These are phyloP conservation scores for Xylaria sp. DNA, from an alignment of 2,329 filamentous ascomycete genomes.

Conservation along the genomic window DNA sequence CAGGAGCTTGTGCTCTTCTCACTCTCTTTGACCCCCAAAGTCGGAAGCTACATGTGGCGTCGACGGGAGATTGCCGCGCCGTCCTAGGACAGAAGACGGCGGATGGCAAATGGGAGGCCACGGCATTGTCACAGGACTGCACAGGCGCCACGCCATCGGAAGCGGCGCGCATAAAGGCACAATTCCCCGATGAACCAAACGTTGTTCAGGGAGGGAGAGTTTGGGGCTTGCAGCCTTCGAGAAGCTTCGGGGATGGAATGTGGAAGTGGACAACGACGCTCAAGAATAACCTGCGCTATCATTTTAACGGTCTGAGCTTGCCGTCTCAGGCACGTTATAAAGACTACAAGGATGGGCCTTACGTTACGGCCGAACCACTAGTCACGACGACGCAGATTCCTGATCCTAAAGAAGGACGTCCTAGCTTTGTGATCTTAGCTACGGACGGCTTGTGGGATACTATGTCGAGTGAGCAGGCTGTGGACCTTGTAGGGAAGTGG, in stretches of 20 bases:
- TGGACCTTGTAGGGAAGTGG: conserved; percentile 68
- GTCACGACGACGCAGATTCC: conserved; percentile 67
- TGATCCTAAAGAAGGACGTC: conserved; percentile 48
- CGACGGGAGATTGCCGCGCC: conserved; percentile 68
- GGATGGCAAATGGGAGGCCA: conserved; percentile 60
- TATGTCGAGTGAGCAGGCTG: conserved; percentile 67
- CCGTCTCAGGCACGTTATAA: conserved; percentile 57
- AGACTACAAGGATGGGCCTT: conserved; percentile 67
- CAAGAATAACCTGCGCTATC: conserved; percentile 56
- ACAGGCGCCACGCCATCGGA: conserved; percentile 72
- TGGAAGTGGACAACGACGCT: conserved; percentile 73
- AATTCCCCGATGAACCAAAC: conserved; percentile 71
- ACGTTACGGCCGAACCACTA: conserved; percentile 74
- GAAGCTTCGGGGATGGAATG: conserved; percentile 74
- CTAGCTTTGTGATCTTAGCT: conserved; percentile 73
- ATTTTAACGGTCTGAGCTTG: conserved; percentile 58
- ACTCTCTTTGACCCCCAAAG: conserved; percentile 68
- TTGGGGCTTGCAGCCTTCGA: conserved; percentile 69
- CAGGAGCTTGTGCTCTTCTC: conserved; percentile 54
- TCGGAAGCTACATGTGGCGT: conserved; percentile 69
- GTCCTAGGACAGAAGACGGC: conserved; percentile 53
- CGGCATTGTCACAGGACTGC: conserved; percentile 71
- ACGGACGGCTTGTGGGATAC: conserved; percentile 75
- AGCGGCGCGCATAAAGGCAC: conserved; percentile 62
- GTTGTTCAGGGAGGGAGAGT: conserved; percentile 69